Percentiles rank a stretch among this genome's conserved stretches.
Conservation (phyloP, 1,284 basidiomycete species). For the Cutaneotrichosporon daszewskae region DNA sequence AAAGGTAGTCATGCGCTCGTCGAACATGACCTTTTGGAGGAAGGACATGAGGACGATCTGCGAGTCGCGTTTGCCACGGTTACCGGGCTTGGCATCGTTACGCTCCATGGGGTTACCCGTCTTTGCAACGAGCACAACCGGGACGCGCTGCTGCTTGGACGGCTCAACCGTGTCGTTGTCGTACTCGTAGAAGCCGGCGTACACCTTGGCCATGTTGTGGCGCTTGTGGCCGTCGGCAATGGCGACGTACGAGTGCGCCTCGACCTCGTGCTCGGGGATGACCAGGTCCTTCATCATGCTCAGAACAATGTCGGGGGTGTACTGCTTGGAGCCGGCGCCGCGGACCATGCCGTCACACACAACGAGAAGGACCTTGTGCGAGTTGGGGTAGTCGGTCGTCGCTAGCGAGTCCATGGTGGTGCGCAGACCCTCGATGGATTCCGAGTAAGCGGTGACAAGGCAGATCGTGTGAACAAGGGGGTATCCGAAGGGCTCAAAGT, state of each 20-base stretch:
- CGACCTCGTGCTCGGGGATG: conserved; percentile 75
- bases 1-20: conserved; percentile 98
- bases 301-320: conserved; percentile 91
- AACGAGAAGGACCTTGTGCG: conserved; percentile 91
- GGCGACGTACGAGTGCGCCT: conserved; percentile 93
- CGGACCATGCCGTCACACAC: conserved; percentile 99
- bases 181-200: conserved; percentile 95
- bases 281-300: conserved; percentile 97
- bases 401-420: conserved; percentile 97
- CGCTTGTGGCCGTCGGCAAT: conserved; percentile 98
- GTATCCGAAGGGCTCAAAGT: conserved; percentile 94
- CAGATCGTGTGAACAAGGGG: conserved; percentile 90
- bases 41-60: conserved; percentile 98
- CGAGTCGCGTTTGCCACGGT: conserved; percentile 96
- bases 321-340: conserved; percentile 73
- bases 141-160: conserved; percentile 93
- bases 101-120: conserved; percentile 85
- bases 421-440: conserved; percentile 90
- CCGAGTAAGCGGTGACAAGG: conserved; percentile 97
- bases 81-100: conserved; percentile 88
- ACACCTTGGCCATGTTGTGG: conserved; percentile 99
- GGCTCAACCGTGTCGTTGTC: conserved; percentile 85
- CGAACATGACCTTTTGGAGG: conserved; percentile 98
- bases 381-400: conserved; percentile 97
- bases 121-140: conserved; percentile 91